A percentile compares a stretch with the other conserved stretches of the same genome.
phyloP scores from a whole-genome alignment of 345 rosid genomes.

The Reutealis trisperma region DNA sequence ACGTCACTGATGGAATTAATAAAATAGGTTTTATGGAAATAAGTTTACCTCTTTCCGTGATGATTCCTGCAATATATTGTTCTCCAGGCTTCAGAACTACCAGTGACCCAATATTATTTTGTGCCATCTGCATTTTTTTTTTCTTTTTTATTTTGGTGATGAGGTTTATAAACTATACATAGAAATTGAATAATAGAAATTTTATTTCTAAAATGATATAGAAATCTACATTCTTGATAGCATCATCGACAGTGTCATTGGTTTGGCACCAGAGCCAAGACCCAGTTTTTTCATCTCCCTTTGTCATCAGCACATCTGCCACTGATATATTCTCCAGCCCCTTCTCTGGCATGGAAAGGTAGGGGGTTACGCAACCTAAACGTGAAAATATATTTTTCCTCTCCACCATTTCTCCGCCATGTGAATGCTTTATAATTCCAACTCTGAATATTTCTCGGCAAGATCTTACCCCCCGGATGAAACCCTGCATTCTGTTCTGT shows the following conservation, averaged over 20 bases:
- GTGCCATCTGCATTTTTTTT: slow-evolving; percentile 66
- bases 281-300: slow-evolving; percentile 52
- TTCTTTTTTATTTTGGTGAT: not conserved
- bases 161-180: not conserved
- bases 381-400: slow-evolving; percentile 31
- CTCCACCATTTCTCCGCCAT: slow-evolving; percentile 9
- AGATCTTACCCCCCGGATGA: slow-evolving; percentile 39
- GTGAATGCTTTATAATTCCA: slow-evolving; percentile 35
- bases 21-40: not conserved
- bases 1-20: not conserved
- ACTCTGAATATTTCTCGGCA: slow-evolving; percentile 41
- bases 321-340: slow-evolving; percentile 80
- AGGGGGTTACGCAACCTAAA: slow-evolving; percentile 32
- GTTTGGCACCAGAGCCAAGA: slow-evolving; percentile 69
- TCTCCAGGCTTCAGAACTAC: slow-evolving; percentile 86
- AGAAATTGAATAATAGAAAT: not conserved
- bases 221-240: slow-evolving; percentile 64
- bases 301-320: slow-evolving; percentile 67
- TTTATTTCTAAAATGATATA: not conserved
- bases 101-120: slow-evolving; percentile 79
- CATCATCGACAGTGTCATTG: slow-evolving; percentile 70
- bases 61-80: slow-evolving; percentile 73
- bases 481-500: slow-evolving; percentile 44
- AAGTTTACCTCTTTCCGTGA: slow-evolving; percentile 80
- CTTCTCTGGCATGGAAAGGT: slow-evolving; percentile 46